phyloP scores from a whole-genome alignment of 352 stramenopile species.

The Phytophthora aleatoria region DNA sequence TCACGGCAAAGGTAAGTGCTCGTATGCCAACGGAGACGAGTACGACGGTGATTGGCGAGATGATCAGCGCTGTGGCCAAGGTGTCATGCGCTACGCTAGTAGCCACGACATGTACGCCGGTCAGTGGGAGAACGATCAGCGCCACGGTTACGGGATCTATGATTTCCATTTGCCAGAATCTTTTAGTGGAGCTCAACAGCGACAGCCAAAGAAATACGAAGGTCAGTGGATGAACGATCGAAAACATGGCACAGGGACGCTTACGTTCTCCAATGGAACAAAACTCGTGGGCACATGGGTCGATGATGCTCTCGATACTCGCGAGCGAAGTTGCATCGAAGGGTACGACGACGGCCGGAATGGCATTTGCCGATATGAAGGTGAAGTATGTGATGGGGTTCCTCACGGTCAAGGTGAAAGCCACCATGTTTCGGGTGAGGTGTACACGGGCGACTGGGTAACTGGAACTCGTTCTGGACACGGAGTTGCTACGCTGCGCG shows the following conservation, averaged over 20 bases:
- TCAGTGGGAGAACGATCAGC: conserved; percentile 51
- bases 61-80: conserved; percentile 52
- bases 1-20: conserved; percentile 69
- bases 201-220: conserved; percentile 58
- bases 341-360: conserved; percentile 57
- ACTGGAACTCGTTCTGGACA: conserved; percentile 56
- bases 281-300: conserved; percentile 48
- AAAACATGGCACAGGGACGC: conserved; percentile 61
- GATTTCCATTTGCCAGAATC: conserved; percentile 26
- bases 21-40: conserved; percentile 53
- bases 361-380: conserved; percentile 52
- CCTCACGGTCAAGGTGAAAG: conserved; percentile 68
- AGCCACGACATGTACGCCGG: conserved; percentile 59
- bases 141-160: conserved; percentile 58
- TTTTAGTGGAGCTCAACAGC: conserved; percentile 3
- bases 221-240: conserved; percentile 70
- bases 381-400: conserved; percentile 42
- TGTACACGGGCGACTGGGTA: conserved; percentile 58
- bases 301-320: conserved; percentile 21
- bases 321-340: conserved; percentile 36
- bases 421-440: conserved; percentile 43
- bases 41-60: conserved; percentile 77
- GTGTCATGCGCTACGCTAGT: conserved; percentile 51
- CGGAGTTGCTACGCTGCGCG: conserved; percentile 51
- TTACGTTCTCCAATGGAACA: conserved; percentile 66